These are phyloP conservation scores for Fusarium foetens DNA, from an alignment of 2,329 filamentous ascomycete species.

Conservation along the genomic window DNA sequence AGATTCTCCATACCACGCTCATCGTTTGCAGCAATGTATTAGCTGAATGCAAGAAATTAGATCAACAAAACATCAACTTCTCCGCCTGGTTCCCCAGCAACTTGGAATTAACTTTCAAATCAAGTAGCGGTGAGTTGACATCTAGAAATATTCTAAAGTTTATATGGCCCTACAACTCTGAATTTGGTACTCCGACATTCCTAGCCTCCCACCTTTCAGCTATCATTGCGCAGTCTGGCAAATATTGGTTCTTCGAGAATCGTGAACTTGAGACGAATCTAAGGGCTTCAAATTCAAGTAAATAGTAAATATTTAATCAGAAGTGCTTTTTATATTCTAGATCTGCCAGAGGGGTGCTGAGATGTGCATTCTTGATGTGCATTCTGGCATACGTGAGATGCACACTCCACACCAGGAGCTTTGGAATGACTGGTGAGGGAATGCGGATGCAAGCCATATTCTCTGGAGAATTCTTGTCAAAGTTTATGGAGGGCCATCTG, in stretches of 20 bases:
- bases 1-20: not conserved
- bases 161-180: conserved; percentile 14
- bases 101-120: conserved; percentile 30
- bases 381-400: conserved; percentile 27
- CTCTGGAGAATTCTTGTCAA: conserved; percentile 35
- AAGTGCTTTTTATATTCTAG: not conserved
- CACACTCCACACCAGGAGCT: conserved; percentile 33
- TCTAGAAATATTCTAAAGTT: conserved; percentile 36
- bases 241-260: not conserved
- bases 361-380: conserved; percentile 28
- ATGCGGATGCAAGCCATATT: conserved; percentile 39
- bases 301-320: not conserved
- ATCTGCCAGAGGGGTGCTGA: conserved; percentile 20
- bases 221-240: not conserved
- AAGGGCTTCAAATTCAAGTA: not conserved
- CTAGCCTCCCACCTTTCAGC: not conserved
- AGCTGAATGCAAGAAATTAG: conserved; percentile 1
- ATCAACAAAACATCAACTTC: conserved; percentile 25
- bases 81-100: conserved; percentile 31
- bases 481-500: conserved; percentile 31
- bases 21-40: not conserved
- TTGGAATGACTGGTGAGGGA: conserved; percentile 36
- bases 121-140: conserved; percentile 15
- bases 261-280: not conserved
- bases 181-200: conserved; percentile 29